Conservation (phyloP, 345 rosid species). For the Melaleuca alternifolia region DNA sequence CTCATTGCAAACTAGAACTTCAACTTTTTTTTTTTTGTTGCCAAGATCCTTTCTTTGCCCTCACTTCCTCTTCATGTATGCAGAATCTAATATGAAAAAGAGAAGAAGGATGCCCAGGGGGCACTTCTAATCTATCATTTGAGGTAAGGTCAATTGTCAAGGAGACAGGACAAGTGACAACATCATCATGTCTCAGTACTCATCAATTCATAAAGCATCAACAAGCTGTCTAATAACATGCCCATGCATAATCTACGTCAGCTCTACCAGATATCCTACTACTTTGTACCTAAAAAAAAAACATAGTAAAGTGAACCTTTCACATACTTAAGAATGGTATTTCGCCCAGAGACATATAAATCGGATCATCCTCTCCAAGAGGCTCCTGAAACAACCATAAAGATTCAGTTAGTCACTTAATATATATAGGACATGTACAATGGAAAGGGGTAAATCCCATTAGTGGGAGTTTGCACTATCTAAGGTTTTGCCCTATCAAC, state of each 20-base stretch:
- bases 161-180: not conserved
- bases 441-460: not conserved
- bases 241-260: not conserved
- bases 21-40: not conserved
- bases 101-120: not conserved
- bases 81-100: not conserved
- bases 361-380: constrained; percentile 79
- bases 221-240: not conserved
- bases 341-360: constrained; percentile 96
- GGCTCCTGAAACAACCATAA: constrained; percentile 40
- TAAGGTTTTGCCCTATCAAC: no score
- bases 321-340: constrained; percentile 47
- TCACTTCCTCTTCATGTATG: not conserved
- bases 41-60: not conserved
- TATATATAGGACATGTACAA: not conserved
- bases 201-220: not conserved
- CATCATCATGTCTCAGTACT: not conserved
- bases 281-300: not conserved
- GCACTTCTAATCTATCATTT: not conserved
- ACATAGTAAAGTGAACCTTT: not conserved
- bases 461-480: not conserved
- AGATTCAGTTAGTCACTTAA: not conserved
- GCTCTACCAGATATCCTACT: not conserved
- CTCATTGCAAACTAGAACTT: not conserved
- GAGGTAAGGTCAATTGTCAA: not conserved